Evolutionary conservation across 2,329 filamentous ascomycete genomes (phyloP).

Genomic region (Beauveria sp.): DNA sequence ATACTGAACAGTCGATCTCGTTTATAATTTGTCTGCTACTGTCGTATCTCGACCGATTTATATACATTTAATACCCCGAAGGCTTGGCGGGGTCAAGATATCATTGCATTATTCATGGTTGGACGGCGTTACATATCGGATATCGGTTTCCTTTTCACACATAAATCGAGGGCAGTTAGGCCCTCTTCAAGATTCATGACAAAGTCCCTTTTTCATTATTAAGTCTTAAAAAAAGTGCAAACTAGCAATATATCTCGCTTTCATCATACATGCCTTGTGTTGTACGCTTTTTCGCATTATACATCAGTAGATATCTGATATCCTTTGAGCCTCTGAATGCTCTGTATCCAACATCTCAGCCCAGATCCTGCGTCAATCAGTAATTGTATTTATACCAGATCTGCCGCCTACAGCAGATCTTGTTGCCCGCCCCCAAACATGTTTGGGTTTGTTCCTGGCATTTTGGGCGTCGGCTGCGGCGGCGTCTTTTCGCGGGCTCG

Average conservation of each 20-base stretch:
- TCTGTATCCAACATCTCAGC: not conserved
- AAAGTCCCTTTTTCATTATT: not conserved
- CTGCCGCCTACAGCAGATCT: constrained; percentile 24
- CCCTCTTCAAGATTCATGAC: not conserved
- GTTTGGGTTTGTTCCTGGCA: constrained; percentile 23
- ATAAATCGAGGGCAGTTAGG: not conserved
- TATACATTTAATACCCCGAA: not conserved
- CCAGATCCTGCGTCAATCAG: not conserved
- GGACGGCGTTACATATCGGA: not conserved
- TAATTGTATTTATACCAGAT: not conserved
- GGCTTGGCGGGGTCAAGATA: not conserved
- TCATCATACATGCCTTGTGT: not conserved
- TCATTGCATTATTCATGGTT: not conserved
- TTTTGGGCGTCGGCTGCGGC: constrained; percentile 34
- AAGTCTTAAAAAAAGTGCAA: not conserved
- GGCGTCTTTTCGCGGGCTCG: constrained; percentile 26
- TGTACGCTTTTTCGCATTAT: not conserved
- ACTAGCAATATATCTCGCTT: not conserved
- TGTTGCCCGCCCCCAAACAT: constrained; percentile 28
- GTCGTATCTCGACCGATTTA: not conserved
- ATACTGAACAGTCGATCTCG: constrained; percentile 20
- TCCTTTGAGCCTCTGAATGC: not conserved
- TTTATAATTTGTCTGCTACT: too few relatives aligned
- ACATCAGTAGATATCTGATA: not conserved
- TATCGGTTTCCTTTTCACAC: not conserved